Conservation (phyloP, 371 early-diverging fungal genomes). For the Blakeslea trispora region DNA sequence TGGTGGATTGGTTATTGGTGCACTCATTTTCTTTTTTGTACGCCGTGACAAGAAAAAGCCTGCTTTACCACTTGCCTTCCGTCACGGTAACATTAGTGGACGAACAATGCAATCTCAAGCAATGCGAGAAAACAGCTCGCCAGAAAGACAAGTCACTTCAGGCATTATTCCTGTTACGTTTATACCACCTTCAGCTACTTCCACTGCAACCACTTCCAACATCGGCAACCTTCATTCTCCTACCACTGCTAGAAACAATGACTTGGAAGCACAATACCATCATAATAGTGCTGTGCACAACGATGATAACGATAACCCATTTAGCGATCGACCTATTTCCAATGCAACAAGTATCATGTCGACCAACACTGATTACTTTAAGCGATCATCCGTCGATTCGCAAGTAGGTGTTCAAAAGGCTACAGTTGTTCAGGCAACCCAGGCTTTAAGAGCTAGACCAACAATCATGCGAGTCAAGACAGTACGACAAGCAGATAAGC, state of each 20-base stretch:
- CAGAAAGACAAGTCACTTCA: conserved; percentile 30
- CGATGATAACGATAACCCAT: conserved; percentile 17
- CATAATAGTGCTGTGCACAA: conserved; percentile 18
- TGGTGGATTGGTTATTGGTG: conserved; percentile 28
- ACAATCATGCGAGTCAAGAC: conserved; percentile 53
- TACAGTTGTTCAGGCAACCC: conserved; percentile 38
- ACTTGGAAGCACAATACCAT: conserved; percentile 7
- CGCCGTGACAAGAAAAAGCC: conserved; percentile 26
- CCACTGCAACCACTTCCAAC: not conserved
- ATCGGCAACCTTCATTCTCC: too few species aligned
- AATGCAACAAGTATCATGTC: conserved; percentile 16
- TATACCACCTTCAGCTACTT: conserved; percentile 39
- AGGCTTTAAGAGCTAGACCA: conserved; percentile 46
- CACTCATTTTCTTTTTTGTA: conserved; percentile 16
- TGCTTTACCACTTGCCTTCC: conserved; percentile 32
- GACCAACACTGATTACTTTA: conserved; percentile 3
- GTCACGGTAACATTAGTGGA: conserved; percentile 1
- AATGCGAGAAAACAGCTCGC: conserved; percentile 9
- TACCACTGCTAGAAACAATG: too few species aligned
- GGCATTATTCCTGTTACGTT: conserved; percentile 54
- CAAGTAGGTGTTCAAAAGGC: conserved; percentile 19
- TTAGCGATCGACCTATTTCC: conserved; percentile 16
- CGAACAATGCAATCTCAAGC: conserved; percentile 9
- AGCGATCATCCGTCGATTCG: conserved; percentile 31
- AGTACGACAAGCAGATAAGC: conserved; percentile 23